A percentile compares a stretch with the other conserved stretches of the same genome.
Conservation (phyloP, 805 yeast species). For the Starmerella etchellsii region DNA sequence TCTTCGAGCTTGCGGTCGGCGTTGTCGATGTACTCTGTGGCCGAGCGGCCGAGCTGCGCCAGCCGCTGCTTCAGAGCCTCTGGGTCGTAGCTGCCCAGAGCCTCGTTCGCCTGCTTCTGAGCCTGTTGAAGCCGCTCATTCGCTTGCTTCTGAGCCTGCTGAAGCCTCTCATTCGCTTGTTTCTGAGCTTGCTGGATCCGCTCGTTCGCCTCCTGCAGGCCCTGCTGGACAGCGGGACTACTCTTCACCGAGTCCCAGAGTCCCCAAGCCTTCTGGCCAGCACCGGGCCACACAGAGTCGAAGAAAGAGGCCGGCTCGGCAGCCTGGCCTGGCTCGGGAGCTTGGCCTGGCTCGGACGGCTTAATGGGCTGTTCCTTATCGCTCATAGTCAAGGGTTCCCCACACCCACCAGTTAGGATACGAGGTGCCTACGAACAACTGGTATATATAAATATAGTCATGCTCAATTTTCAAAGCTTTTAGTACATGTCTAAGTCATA, state of each 20-base stretch:
- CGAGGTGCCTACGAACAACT: too few species aligned
- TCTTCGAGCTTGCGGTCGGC: slow-evolving; percentile 63
- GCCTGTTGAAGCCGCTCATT: slow-evolving; percentile 3
- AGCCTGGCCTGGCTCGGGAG: too few species aligned
- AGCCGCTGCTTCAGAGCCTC: slow-evolving; percentile 24
- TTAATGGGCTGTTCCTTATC: too few species aligned
- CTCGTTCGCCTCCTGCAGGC: slow-evolving; percentile 1
- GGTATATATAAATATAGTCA: too few species aligned
- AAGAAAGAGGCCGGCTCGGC: slow-evolving; percentile 1
- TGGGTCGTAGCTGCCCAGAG: slow-evolving; percentile 12
- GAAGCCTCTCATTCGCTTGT: slow-evolving; percentile 12
- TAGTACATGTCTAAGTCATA: too few species aligned
- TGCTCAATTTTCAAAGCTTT: too few species aligned
- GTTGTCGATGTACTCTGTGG: slow-evolving; percentile 54
- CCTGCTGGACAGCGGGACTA: slow-evolving; percentile 6
- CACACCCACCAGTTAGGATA: too few species aligned
- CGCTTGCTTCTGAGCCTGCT: slow-evolving; percentile 1
- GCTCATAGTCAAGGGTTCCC: too few species aligned
- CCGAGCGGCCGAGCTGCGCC: slow-evolving; percentile 28
- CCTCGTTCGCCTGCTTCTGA: slow-evolving; percentile 13
- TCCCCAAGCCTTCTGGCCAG: slow-evolving; percentile 12
- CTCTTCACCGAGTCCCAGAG: slow-evolving; percentile 13
- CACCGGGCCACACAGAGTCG: slow-evolving; percentile 5
- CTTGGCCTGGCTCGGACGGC: too few species aligned
- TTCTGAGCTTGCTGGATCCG: slow-evolving; percentile 6